phyloP scores from a whole-genome alignment of 257 asterid species.

The Solanum gracilifrons region DNA sequence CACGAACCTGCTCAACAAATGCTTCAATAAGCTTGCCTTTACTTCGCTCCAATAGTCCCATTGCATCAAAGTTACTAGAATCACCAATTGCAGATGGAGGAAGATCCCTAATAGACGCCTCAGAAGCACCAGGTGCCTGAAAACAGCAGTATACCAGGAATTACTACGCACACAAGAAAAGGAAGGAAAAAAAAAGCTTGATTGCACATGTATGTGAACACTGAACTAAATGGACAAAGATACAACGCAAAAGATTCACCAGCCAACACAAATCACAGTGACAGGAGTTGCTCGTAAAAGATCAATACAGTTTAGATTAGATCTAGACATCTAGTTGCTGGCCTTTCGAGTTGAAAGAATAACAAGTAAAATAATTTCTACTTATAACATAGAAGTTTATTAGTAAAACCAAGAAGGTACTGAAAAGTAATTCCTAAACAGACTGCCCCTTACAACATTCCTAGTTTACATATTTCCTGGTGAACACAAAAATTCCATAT shows the following conservation, averaged over 20 bases:
- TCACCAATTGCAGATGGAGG: conserved; percentile 89
- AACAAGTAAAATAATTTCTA: background rate
- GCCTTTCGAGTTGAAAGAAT: background rate
- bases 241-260: background rate
- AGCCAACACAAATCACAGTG: background rate
- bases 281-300: background rate
- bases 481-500: background rate
- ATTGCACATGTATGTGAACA: background rate
- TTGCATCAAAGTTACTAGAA: conserved; percentile 63
- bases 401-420: background rate
- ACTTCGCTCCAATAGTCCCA: conserved; percentile 60
- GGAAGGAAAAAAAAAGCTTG: background rate
- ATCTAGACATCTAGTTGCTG: background rate
- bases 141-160: conserved; percentile 8
- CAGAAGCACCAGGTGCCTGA: conserved; percentile 80
- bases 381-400: background rate
- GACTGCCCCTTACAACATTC: background rate
- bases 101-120: conserved; percentile 58
- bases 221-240: background rate
- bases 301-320: background rate
- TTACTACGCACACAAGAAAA: background rate
- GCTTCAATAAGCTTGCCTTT: conserved; percentile 94
- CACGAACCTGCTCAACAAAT: conserved; percentile 87
- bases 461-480: background rate
- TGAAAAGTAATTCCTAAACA: background rate